phyloP scores from a whole-genome alignment of 192 early-diverging fungal species.

The Podila epicladia region DNA sequence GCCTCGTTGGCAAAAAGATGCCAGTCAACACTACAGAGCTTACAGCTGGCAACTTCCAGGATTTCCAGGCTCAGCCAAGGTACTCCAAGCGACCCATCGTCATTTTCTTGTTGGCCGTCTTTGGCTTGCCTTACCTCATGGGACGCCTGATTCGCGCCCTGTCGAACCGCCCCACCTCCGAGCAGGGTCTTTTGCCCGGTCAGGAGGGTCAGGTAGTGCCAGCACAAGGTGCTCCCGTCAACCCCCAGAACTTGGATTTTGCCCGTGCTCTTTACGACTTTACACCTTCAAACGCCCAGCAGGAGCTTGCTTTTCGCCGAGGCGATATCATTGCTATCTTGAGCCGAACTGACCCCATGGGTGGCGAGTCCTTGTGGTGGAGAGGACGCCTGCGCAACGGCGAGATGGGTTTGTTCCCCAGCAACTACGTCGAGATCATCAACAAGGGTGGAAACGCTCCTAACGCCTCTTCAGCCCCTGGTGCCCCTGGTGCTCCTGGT shows the following conservation, averaged over 20 bases:
- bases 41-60: slow-evolving; percentile 76
- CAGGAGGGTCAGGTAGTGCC: slow-evolving; percentile 31
- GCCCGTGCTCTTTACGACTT: slow-evolving; percentile 93
- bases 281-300: slow-evolving; percentile 61
- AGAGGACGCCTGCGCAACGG: slow-evolving; percentile 84
- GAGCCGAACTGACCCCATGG: slow-evolving; percentile 82
- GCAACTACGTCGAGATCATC: slow-evolving; percentile 91
- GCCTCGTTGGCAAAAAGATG: slow-evolving; percentile 70
- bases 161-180: slow-evolving; percentile 54
- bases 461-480: slow-evolving; percentile 1
- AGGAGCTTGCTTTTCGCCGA: slow-evolving; percentile 83
- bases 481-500: slow-evolving; percentile 19
- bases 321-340: slow-evolving; percentile 93
- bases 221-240: slow-evolving; percentile 24
- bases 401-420: slow-evolving; percentile 89
- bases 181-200: slow-evolving; percentile 51
- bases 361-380: slow-evolving; percentile 91
- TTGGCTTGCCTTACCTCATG: slow-evolving; percentile 95
- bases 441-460: slow-evolving; percentile 65
- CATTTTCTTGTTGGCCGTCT: slow-evolving; percentile 84
- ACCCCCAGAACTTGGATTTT: slow-evolving; percentile 80
- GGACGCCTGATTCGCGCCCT: slow-evolving; percentile 86
- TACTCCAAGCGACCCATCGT: slow-evolving; percentile 74
- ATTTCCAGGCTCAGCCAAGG: slow-evolving; percentile 71
- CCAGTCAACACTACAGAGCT: slow-evolving; percentile 79